Percentiles rank a stretch among this genome's conserved stretches.
Conservation (phyloP, 345 rosid genomes). For the Populus alba region DNA sequence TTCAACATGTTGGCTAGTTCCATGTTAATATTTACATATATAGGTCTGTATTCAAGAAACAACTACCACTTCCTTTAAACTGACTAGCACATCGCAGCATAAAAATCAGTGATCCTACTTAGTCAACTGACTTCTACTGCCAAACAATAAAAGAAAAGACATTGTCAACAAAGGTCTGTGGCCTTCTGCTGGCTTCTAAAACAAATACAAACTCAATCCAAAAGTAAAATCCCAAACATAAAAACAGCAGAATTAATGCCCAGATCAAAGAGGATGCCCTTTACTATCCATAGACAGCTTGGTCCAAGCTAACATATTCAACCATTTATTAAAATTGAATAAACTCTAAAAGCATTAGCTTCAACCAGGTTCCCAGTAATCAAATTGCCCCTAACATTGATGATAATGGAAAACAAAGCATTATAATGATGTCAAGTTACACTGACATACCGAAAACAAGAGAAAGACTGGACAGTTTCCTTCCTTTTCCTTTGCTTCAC, state of each 20-base stretch:
- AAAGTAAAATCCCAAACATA: neutral
- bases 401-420: neutral
- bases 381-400: neutral
- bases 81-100: no score
- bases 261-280: neutral
- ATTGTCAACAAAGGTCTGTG: neutral
- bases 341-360: neutral
- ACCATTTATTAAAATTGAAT: neutral
- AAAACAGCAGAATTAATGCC: neutral
- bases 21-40: no score
- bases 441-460: conserved; percentile 52
- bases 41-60: no score
- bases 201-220: neutral
- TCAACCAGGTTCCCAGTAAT: neutral
- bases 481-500: conserved; percentile 49
- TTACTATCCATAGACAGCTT: neutral
- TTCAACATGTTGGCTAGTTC: no score
- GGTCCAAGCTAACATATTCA: neutral
- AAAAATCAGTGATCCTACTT: neutral
- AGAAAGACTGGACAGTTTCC: conserved; percentile 55
- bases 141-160: neutral
- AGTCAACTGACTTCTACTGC: neutral
- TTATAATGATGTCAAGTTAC: neutral
- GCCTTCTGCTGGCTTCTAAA: neutral
- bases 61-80: no score